Conservation (phyloP, 805 yeast species). For the Priceomyces medius region DNA sequence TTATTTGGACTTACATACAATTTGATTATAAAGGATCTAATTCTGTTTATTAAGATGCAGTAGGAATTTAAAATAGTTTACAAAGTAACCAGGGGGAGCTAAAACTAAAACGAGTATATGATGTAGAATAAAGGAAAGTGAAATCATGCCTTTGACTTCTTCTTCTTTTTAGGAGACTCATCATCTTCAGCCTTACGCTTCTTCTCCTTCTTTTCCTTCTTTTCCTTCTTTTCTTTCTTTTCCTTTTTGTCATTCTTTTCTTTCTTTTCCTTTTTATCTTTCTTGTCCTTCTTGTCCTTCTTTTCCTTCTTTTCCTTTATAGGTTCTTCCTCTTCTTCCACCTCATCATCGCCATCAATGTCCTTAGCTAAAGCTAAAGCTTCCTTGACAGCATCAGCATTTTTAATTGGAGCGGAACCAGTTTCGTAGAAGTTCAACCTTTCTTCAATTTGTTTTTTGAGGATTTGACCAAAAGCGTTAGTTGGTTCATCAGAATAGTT, state of each 20-base stretch:
- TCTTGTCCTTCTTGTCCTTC: slow-evolving; percentile 22
- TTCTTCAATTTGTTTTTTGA: slow-evolving; percentile 97
- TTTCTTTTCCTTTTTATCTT: slow-evolving; percentile 24
- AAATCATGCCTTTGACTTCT: slow-evolving; percentile 41
- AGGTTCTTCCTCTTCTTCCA: slow-evolving; percentile 15
- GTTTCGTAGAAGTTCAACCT: slow-evolving; percentile 94
- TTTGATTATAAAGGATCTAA: not conserved
- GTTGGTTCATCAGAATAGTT: slow-evolving; percentile 94
- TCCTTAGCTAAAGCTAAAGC: slow-evolving; percentile 63
- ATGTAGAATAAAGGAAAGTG: slow-evolving; percentile 2
- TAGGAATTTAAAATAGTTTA: slow-evolving; percentile 22
- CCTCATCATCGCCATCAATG: slow-evolving; percentile 38
- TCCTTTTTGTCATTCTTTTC: slow-evolving; percentile 31
- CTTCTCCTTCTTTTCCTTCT: slow-evolving; percentile 33
- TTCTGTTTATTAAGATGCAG: slow-evolving; percentile 23
- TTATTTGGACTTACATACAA: not conserved
- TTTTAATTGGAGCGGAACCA: slow-evolving; percentile 96
- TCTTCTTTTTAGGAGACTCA: slow-evolving; percentile 42
- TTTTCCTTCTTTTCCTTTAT: slow-evolving; percentile 24
- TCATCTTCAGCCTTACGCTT: slow-evolving; percentile 37
- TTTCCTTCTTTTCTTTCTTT: slow-evolving; percentile 33
- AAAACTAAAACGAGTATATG: slow-evolving; percentile 3
- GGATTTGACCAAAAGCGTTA: slow-evolving; percentile 82
- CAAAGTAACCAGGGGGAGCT: slow-evolving; percentile 16
- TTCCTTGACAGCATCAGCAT: slow-evolving; percentile 88